These are phyloP conservation scores for Candida maris DNA, from an alignment of 805 yeast species.

Conservation along the genomic window DNA sequence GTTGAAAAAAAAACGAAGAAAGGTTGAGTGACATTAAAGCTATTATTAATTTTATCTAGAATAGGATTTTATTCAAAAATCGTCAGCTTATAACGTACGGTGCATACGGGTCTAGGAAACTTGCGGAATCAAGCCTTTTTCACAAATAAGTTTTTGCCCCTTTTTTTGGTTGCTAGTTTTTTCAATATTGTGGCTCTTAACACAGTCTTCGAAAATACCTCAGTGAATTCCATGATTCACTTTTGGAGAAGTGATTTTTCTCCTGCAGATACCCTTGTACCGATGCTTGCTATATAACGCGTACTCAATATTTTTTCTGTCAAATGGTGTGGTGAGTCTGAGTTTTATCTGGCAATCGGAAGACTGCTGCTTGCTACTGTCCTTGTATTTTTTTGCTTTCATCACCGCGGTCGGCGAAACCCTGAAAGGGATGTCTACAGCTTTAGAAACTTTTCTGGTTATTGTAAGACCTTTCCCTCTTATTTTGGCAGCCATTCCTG, in stretches of 20 bases:
- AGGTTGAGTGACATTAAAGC: too few species aligned
- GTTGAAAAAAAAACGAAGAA: too few species aligned
- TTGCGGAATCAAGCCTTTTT: too few species aligned
- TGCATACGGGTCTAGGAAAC: too few species aligned
- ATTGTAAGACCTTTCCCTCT: conserved; percentile 46
- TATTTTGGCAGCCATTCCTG: conserved; percentile 53
- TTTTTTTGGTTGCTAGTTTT: too few species aligned
- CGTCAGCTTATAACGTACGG: too few species aligned
- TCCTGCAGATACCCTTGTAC: conserved; percentile 63
- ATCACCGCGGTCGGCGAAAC: conserved; percentile 82
- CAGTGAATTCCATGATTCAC: conserved; percentile 74
- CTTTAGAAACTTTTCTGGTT: conserved; percentile 25
- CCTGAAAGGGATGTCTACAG: conserved; percentile 52
- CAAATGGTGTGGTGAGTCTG: conserved; percentile 72
- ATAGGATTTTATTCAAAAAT: too few species aligned
- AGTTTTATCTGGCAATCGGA: conserved; percentile 73
- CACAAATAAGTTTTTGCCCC: too few species aligned
- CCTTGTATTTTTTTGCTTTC: conserved; percentile 65
- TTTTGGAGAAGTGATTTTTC: conserved; percentile 77
- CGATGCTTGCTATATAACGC: conserved; percentile 62
- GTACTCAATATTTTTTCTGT: conserved; percentile 71
- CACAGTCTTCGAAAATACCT: conserved; percentile 80
- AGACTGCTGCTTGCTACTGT: conserved; percentile 73
- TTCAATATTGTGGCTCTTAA: conserved; percentile 72
- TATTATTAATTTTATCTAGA: too few species aligned